phyloP scores from a whole-genome alignment of 2,329 filamentous ascomycete species.

The Fusarium sp. region DNA sequence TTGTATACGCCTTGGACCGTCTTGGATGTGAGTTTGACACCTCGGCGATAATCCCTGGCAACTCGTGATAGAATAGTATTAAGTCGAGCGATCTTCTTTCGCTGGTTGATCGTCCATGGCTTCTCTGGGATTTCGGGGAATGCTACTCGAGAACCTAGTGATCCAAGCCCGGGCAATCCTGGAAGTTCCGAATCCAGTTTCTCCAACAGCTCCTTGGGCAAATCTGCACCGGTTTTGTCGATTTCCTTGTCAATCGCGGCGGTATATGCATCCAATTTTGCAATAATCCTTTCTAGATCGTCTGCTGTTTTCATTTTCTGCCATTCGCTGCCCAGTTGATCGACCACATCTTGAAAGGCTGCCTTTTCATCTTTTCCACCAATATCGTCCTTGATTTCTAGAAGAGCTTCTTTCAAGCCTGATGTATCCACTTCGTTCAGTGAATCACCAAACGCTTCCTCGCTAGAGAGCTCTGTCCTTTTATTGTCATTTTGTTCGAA shows the following conservation, averaged over 20 bases:
- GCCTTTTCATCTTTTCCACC: constrained; percentile 51
- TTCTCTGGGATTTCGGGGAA: constrained; percentile 54
- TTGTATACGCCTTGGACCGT: constrained; percentile 61
- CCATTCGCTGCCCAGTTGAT: constrained; percentile 50
- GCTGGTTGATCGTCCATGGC: constrained; percentile 54
- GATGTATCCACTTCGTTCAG: constrained; percentile 54
- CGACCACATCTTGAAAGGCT: constrained; percentile 54
- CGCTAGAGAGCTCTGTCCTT: constrained; percentile 54
- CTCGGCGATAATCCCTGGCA: constrained; percentile 47
- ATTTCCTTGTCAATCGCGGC: constrained; percentile 54
- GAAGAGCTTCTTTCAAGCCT: constrained; percentile 53
- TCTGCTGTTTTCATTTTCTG: constrained; percentile 49
- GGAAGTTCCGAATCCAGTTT: constrained; percentile 50
- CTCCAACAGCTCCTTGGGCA: constrained; percentile 52
- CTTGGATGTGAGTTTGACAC: constrained; percentile 49
- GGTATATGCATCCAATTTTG: constrained; percentile 52
- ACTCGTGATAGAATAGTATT: constrained; percentile 51
- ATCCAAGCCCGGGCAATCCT: constrained; percentile 45
- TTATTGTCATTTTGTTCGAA: constrained; percentile 61
- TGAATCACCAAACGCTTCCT: constrained; percentile 57
- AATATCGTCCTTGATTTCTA: constrained; percentile 56
- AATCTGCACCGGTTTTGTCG: constrained; percentile 47
- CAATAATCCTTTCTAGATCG: constrained; percentile 53
- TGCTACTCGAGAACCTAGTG: constrained; percentile 38
- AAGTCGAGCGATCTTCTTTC: constrained; percentile 54